Percentiles rank a stretch among this genome's conserved stretches.
Conservation (phyloP, 2,329 filamentous ascomycete genomes). For the Fusarium sp. region DNA sequence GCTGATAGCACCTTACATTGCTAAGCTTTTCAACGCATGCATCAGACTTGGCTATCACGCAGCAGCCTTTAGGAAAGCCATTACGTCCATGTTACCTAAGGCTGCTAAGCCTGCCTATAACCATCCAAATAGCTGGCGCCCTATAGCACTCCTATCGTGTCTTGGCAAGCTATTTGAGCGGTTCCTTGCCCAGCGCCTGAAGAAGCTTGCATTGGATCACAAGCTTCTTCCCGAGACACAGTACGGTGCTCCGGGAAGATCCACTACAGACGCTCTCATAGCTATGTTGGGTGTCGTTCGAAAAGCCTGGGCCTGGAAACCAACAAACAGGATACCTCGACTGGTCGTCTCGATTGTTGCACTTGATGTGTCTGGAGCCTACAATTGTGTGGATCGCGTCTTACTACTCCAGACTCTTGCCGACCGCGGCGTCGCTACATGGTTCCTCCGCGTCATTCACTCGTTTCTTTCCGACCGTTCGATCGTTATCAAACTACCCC, state of each 20-base stretch:
- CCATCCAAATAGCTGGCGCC: not conserved
- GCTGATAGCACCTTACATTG: not conserved
- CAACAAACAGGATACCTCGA: too few species aligned
- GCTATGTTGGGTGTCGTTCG: not conserved
- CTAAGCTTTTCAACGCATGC: not conserved
- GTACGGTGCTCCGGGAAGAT: conserved; percentile 1
- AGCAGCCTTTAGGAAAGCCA: not conserved
- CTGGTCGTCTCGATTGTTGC: not conserved
- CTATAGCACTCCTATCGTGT: not conserved
- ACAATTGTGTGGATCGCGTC: not conserved
- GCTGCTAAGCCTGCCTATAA: not conserved
- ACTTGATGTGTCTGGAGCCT: conserved; percentile 14
- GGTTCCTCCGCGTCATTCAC: not conserved
- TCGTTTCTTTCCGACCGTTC: conserved; percentile 6
- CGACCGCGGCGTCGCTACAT: not conserved
- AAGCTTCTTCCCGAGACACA: conserved; percentile 1
- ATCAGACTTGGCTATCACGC: not conserved
- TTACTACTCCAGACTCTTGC: not conserved
- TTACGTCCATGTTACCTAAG: conserved; percentile 3
- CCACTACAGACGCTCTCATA: not conserved
- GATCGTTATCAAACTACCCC: not conserved
- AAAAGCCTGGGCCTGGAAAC: not conserved
- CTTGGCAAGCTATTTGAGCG: conserved; percentile 1
- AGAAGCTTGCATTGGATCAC: not conserved
- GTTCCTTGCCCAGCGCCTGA: not conserved